A percentile compares a stretch with the other conserved stretches of the same genome.
Evolutionary conservation across 164 flowering plant species (phyloP).

Genomic region (Euptelea pleiosperma): DNA sequence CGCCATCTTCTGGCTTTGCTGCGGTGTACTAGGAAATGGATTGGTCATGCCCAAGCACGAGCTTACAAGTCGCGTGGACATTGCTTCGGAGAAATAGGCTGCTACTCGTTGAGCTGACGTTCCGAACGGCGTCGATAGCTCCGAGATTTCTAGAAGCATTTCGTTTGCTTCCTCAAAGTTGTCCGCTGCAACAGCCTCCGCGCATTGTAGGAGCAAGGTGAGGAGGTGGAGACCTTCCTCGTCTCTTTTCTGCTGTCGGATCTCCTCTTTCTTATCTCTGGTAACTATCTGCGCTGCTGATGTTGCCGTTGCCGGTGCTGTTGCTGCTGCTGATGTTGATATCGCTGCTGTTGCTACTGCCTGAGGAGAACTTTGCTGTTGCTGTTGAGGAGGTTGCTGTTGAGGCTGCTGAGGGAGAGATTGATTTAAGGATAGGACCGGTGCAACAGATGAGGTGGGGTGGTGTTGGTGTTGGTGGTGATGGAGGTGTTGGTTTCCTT

Average conservation of each 20-base stretch:
- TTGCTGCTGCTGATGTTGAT: conserved; percentile 4
- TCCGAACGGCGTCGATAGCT: conserved; percentile 87
- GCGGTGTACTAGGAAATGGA: conserved; percentile 38
- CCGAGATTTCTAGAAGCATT: conserved; percentile 77
- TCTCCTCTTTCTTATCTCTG: conserved; percentile 56
- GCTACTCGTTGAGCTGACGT: conserved; percentile 96
- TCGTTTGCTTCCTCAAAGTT: conserved; percentile 74
- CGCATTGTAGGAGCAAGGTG: conserved; percentile 86
- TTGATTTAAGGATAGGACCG: conserved; percentile 23
- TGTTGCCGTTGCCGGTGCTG: conserved; percentile 12
- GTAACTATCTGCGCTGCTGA: conserved; percentile 7
- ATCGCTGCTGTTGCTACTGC: conserved; percentile 1
- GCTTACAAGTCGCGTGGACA: conserved; percentile 79
- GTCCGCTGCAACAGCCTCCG: conserved; percentile 84
- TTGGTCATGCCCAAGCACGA: conserved; percentile 74
- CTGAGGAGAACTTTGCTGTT: conserved; percentile 12
- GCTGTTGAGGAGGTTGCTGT: conserved; percentile 7
- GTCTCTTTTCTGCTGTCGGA: conserved; percentile 57
- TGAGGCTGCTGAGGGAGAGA: neutral
- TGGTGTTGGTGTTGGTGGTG: conserved; percentile 11
- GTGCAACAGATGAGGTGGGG: conserved; percentile 9
- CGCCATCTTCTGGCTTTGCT: conserved; percentile 57
- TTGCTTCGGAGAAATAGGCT: conserved; percentile 96
- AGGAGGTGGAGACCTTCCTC: conserved; percentile 89
- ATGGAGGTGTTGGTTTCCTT: conserved; percentile 12